Conservation (phyloP, 176 grass and related monocot species). For the Aegilops tauschii region DNA sequence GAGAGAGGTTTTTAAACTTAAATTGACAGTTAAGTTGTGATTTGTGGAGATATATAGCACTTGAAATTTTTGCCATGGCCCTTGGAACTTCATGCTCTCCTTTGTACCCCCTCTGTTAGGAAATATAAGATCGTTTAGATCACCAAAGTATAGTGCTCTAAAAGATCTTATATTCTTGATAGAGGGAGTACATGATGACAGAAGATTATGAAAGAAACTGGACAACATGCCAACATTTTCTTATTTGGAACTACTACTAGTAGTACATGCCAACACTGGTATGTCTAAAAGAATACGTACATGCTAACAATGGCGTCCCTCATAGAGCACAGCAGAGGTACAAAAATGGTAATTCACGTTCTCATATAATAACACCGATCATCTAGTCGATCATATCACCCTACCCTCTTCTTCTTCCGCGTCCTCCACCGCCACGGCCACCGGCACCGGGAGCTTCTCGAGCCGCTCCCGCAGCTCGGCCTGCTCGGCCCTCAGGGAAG, state of each 20-base stretch:
- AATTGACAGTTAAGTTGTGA: too few relatives aligned
- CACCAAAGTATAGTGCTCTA: too few relatives aligned
- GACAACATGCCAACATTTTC: background rate
- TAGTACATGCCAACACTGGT: background rate
- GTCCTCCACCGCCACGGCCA: conserved; percentile 8
- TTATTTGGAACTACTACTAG: background rate
- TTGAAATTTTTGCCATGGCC: too few relatives aligned
- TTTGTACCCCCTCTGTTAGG: too few relatives aligned
- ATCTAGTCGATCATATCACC: conserved; percentile 28
- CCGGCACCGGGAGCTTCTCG: conserved; percentile 30
- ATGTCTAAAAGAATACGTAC: background rate
- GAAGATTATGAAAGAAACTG: background rate
- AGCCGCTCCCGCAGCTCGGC: conserved; percentile 53
- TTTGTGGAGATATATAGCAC: too few relatives aligned
- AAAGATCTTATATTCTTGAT: too few relatives aligned
- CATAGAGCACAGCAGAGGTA: conserved; percentile 28
- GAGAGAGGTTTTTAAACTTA: too few relatives aligned
- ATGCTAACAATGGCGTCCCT: conserved; percentile 24
- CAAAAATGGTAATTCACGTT: conserved; percentile 38
- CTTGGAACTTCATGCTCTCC: background rate
- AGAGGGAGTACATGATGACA: too few relatives aligned
- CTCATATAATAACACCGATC: background rate
- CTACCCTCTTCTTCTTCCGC: background rate
- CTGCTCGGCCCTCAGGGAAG: conserved; percentile 52
- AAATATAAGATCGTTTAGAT: too few relatives aligned